Percentiles rank a stretch among this genome's conserved stretches.
Evolutionary conservation across 768 basidiomycete genomes (phyloP).

Genomic region (Porpolomopsis calyptriformis): DNA sequence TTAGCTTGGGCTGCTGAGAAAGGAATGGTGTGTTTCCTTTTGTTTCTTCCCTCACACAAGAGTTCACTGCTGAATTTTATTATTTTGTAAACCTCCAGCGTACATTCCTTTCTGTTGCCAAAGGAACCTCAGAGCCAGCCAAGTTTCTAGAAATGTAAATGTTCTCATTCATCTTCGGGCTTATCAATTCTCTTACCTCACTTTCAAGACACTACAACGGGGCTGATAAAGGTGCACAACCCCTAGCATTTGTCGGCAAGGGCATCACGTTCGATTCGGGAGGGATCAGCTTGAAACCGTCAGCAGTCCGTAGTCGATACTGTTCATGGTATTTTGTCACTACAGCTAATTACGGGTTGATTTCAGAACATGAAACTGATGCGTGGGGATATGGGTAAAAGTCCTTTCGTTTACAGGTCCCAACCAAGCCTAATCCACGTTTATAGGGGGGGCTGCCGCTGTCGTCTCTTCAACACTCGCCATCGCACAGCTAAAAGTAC

Average conservation of each 20-base stretch:
- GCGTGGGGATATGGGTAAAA: constrained; percentile 77
- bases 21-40: constrained; percentile 45
- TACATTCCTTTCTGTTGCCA: constrained; percentile 80
- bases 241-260: constrained; percentile 74
- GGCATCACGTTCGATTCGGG: constrained; percentile 87
- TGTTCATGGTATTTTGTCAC: background rate
- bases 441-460: constrained; percentile 63
- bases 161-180: background rate
- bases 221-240: constrained; percentile 44
- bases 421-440: background rate
- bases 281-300: constrained; percentile 80
- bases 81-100: constrained; percentile 29
- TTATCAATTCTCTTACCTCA: background rate
- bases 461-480: constrained; percentile 65
- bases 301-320: constrained; percentile 33
- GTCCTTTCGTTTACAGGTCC: background rate
- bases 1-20: constrained; percentile 74
- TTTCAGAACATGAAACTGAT: constrained; percentile 69
- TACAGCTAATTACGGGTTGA: background rate
- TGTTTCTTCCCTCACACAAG: no score
- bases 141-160: constrained; percentile 78
- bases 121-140: constrained; percentile 72
- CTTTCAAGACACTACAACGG: constrained; percentile 67
- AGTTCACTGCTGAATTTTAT: no score
- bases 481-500: constrained; percentile 72